phyloP scores from a whole-genome alignment of 2,329 filamentous ascomycete species.

The Beauveria bassiana region DNA sequence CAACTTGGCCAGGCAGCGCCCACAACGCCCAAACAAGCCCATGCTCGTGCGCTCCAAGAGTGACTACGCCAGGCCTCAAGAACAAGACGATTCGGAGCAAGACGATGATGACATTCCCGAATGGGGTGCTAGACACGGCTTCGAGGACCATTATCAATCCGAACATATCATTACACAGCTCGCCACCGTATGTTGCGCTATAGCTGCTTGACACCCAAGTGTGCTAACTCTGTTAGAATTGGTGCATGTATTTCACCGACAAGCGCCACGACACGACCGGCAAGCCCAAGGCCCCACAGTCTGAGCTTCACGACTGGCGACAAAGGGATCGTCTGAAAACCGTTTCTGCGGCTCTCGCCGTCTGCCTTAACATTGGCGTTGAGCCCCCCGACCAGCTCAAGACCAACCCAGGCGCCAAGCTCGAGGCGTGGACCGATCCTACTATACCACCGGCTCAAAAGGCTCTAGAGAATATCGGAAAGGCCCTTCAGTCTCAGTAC shows the following conservation, averaged over 20 bases:
- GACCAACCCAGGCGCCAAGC: constrained; percentile 83
- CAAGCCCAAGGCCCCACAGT: constrained; percentile 62
- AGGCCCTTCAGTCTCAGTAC: constrained; percentile 91
- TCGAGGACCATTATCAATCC: constrained; percentile 85
- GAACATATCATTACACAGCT: constrained; percentile 81
- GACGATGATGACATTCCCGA: constrained; percentile 40
- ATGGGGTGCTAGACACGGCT: constrained; percentile 70
- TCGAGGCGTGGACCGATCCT: constrained; percentile 96
- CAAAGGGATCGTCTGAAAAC: constrained; percentile 97
- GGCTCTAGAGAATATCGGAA: constrained; percentile 88
- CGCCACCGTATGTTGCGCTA: constrained; percentile 57
- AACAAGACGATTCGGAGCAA: constrained; percentile 32
- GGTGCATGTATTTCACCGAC: constrained; percentile 99
- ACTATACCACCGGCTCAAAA: constrained; percentile 73
- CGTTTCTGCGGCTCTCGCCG: constrained; percentile 85
- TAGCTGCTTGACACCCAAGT: constrained; percentile 4
- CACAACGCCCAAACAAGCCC: constrained; percentile 37
- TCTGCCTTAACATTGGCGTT: constrained; percentile 95
- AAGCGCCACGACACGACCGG: constrained; percentile 94
- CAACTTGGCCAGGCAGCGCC: constrained; percentile 27
- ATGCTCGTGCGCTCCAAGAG: constrained; percentile 50
- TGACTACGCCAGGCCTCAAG: constrained; percentile 39
- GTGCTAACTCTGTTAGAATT: constrained; percentile 53
- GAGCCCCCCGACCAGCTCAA: constrained; percentile 96
- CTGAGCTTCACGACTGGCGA: constrained; percentile 82